A percentile compares a stretch with the other conserved stretches of the same genome.
These are phyloP conservation scores for Grifola frondosa DNA, from an alignment of 1,284 basidiomycete genomes.

Conservation along the genomic window DNA sequence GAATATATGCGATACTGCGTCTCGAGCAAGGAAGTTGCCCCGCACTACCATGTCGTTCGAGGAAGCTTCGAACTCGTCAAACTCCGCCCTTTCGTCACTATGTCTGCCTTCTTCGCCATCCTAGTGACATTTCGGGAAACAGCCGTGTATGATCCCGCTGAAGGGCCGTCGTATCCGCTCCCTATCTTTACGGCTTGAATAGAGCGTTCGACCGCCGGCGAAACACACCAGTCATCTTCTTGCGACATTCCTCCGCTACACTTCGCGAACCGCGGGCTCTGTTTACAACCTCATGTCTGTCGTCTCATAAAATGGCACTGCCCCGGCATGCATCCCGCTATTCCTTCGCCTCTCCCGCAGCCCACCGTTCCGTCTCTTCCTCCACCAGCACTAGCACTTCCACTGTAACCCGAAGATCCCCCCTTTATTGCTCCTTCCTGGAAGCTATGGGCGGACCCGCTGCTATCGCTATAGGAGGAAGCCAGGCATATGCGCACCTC, in stretches of 20 bases:
- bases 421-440: too few species aligned
- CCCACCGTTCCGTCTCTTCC: constrained; percentile 1
- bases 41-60: too few species aligned
- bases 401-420: too few species aligned
- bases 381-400: too few species aligned
- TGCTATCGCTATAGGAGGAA: constrained; percentile 19
- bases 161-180: neutral
- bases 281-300: constrained; percentile 8
- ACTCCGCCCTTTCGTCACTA: constrained; percentile 4
- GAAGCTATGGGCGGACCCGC: constrained; percentile 31
- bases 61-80: constrained; percentile 2
- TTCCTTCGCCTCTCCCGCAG: constrained; percentile 8
- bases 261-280: constrained; percentile 19
- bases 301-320: constrained; percentile 17
- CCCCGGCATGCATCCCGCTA: constrained; percentile 4
- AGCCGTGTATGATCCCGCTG: neutral
- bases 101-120: constrained; percentile 5
- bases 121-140: too few species aligned
- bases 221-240: constrained; percentile 18
- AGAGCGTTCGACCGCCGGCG: constrained; percentile 8
- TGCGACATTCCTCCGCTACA: constrained; percentile 23
- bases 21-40: too few species aligned
- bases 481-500: constrained; percentile 25
- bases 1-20: too few species aligned
- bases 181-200: constrained; percentile 3